These are phyloP conservation scores for Ganoderma leucocontextum DNA, from an alignment of 1,284 basidiomycete species.

Conservation along the genomic window DNA sequence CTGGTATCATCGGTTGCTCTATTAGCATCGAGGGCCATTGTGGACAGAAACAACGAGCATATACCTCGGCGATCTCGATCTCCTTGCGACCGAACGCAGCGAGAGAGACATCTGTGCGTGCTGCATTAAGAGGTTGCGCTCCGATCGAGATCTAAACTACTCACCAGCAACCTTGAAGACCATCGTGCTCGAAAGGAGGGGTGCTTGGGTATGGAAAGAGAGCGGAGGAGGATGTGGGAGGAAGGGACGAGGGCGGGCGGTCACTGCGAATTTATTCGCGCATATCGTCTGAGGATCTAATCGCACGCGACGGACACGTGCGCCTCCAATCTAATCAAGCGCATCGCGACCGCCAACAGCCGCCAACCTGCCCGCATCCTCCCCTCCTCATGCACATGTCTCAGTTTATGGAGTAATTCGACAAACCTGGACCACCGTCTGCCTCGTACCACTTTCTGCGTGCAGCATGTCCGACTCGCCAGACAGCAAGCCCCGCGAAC, in stretches of 20 bases:
- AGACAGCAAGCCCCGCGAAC: slow-evolving; percentile 23
- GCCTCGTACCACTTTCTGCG: slow-evolving; percentile 5
- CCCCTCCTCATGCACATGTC: neutral
- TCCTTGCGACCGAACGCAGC: slow-evolving; percentile 98
- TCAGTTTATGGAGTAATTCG: neutral
- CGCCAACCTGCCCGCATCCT: neutral
- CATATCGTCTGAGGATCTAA: slow-evolving; percentile 31
- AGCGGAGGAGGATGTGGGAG: slow-evolving; percentile 43
- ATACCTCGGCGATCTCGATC: slow-evolving; percentile 93
- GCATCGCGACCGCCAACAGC: slow-evolving; percentile 7
- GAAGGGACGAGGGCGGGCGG: slow-evolving; percentile 43
- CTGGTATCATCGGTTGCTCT: slow-evolving; percentile 45
- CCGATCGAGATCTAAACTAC: slow-evolving; percentile 21
- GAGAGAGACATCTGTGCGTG: slow-evolving; percentile 85
- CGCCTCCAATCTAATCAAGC: slow-evolving; percentile 18
- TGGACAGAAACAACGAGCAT: slow-evolving; percentile 7
- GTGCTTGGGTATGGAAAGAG: slow-evolving; percentile 40
- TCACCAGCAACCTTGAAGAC: slow-evolving; percentile 86
- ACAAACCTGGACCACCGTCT: neutral
- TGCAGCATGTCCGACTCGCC: slow-evolving; percentile 18
- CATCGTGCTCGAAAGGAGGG: slow-evolving; percentile 55
- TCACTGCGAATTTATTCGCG: slow-evolving; percentile 44
- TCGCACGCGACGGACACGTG: slow-evolving; percentile 34
- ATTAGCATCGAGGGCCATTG: neutral
- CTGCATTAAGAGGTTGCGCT: slow-evolving; percentile 7